phyloP scores from a whole-genome alignment of 2,329 filamentous ascomycete genomes.

The Ophiosphaerella narmari region DNA sequence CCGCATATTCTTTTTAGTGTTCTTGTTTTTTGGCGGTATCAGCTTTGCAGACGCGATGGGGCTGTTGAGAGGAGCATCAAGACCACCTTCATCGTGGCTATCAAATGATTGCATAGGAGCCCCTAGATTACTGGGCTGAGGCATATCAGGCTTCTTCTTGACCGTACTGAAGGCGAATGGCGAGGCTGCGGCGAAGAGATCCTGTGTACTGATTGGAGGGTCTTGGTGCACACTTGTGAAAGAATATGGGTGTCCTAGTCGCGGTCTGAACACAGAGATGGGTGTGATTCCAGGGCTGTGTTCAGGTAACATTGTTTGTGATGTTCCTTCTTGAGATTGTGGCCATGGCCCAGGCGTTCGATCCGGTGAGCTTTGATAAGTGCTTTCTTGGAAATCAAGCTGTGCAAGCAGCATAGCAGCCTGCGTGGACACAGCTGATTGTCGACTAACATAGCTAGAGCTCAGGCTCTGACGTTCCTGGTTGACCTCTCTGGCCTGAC shows the following conservation, averaged over 20 bases:
- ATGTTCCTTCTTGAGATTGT: constrained; percentile 20
- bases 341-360: constrained; percentile 21
- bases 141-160: constrained; percentile 42
- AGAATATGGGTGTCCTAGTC: constrained; percentile 20
- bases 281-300: constrained; percentile 35
- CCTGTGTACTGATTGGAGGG: constrained; percentile 49
- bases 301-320: constrained; percentile 13
- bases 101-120: constrained; percentile 24
- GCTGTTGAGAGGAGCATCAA: constrained; percentile 20
- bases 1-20: constrained; percentile 17
- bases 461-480: constrained; percentile 1
- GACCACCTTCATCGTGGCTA: constrained; percentile 6
- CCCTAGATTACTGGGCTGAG: constrained; percentile 24
- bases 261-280: constrained; percentile 32
- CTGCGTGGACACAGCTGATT: constrained; percentile 43
- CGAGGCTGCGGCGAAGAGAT: constrained; percentile 48
- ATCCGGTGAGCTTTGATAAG: constrained; percentile 21
- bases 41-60: constrained; percentile 26
- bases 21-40: constrained; percentile 35
- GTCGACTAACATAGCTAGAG: constrained; percentile 12
- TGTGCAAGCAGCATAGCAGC: constrained; percentile 42
- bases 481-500: not conserved
- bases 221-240: constrained; percentile 17
- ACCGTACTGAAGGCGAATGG: constrained; percentile 48
- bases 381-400: constrained; percentile 39